Conservation (phyloP, 2,329 filamentous ascomycete genomes). For the Metarhizium album region DNA sequence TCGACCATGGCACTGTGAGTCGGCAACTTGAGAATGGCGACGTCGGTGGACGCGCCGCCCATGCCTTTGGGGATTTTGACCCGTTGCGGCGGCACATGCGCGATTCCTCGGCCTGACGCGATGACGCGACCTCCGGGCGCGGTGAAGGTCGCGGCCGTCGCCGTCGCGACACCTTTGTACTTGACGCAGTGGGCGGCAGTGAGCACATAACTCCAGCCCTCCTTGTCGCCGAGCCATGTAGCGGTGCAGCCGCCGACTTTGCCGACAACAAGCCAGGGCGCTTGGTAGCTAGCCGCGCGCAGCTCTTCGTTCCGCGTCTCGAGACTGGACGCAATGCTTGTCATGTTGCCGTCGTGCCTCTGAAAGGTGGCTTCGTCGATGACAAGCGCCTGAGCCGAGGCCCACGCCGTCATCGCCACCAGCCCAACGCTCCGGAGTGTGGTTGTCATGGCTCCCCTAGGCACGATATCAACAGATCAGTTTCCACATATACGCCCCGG, state of each 20-base stretch:
- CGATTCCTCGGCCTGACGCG: not conserved
- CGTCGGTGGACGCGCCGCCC: not conserved
- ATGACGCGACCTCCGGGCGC: not conserved
- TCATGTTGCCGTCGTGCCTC: not conserved
- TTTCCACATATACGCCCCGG: too few relatives aligned
- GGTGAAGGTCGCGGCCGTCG: not conserved
- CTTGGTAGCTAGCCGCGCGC: not conserved
- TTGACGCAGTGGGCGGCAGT: not conserved
- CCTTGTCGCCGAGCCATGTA: not conserved
- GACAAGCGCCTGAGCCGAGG: not conserved
- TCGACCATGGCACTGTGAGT: not conserved
- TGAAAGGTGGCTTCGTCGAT: not conserved
- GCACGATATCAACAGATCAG: too few relatives aligned
- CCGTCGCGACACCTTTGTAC: not conserved
- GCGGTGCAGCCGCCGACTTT: not conserved
- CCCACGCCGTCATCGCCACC: not conserved
- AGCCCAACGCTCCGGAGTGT: not conserved
- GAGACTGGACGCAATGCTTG: not conserved
- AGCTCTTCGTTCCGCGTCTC: not conserved
- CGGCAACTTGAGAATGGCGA: not conserved
- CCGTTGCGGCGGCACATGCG: not conserved
- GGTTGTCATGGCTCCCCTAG: too few relatives aligned
- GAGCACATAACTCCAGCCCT: not conserved
- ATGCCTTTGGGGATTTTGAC: not conserved
- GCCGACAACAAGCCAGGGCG: not conserved